Percentiles rank a stretch among this genome's conserved stretches.
Conservation (phyloP, 2,329 filamentous ascomycete species). For the Diplocarpon rosae region DNA sequence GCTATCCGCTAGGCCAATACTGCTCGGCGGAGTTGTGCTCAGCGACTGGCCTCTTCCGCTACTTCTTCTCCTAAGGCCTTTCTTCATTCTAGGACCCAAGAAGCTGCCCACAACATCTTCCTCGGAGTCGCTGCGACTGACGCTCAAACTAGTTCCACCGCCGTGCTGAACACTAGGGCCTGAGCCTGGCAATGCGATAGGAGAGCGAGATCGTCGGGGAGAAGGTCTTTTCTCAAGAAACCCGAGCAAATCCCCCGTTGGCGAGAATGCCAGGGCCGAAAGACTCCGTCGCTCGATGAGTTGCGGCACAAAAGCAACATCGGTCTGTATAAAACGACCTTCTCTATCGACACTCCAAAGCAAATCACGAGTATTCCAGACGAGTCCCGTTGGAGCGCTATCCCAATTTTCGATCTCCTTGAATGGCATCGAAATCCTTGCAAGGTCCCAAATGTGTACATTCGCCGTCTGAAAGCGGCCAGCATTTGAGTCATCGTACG, state of each 20-base stretch:
- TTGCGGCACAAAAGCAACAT: conserved; percentile 52
- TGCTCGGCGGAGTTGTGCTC: conserved; percentile 43
- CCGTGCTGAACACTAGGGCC: conserved; percentile 27
- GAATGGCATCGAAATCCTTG: conserved; percentile 54
- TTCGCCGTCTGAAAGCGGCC: conserved; percentile 44
- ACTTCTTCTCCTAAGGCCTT: conserved; percentile 32
- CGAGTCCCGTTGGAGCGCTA: conserved; percentile 42
- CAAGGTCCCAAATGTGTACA: conserved; percentile 60
- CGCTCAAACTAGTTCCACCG: conserved; percentile 39
- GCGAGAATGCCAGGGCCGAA: conserved; percentile 49
- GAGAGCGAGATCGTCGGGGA: conserved; percentile 33
- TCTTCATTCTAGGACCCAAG: conserved; percentile 36
- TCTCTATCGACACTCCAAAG: conserved; percentile 56
- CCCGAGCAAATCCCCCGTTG: conserved; percentile 48
- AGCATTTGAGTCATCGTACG: conserved; percentile 46
- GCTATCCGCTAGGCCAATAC: conserved; percentile 29
- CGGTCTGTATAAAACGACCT: conserved; percentile 51
- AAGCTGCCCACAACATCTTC: conserved; percentile 53
- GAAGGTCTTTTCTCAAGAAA: conserved; percentile 48
- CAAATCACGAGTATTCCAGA: conserved; percentile 55
- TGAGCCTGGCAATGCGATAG: conserved; percentile 21
- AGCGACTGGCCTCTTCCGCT: conserved; percentile 34
- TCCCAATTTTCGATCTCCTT: conserved; percentile 54
- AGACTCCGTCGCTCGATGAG: conserved; percentile 51
- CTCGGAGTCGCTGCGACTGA: conserved; percentile 53